Evolutionary conservation across 2,329 filamentous ascomycete genomes (phyloP).

Genomic region (Stagonosporopsis rhizophila): DNA sequence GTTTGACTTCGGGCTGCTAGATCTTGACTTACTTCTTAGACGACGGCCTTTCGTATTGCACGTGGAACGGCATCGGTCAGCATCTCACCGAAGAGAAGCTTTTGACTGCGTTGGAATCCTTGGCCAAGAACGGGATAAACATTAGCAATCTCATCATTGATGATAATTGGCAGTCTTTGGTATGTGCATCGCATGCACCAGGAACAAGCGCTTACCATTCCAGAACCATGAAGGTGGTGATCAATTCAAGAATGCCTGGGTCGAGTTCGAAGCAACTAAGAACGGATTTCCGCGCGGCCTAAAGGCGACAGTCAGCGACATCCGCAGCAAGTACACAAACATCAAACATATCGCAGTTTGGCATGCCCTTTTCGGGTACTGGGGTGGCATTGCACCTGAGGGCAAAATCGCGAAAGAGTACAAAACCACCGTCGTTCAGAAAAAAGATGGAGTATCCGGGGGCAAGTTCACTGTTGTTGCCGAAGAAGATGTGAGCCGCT

Average conservation of each 20-base stretch:
- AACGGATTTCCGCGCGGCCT: constrained; percentile 81
- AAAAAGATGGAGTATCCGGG: constrained; percentile 63
- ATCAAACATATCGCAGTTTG: constrained; percentile 90
- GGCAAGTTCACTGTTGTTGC: constrained; percentile 76
- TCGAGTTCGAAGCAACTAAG: constrained; percentile 84
- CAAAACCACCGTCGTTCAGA: constrained; percentile 69
- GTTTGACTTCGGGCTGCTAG: neutral
- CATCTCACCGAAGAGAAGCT: constrained; percentile 82
- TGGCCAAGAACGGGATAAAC: constrained; percentile 75
- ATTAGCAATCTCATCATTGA: constrained; percentile 91
- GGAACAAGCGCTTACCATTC: neutral
- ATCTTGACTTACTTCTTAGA: constrained; percentile 45
- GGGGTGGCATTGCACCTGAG: constrained; percentile 82
- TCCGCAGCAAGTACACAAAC: constrained; percentile 72
- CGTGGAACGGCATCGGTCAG: constrained; percentile 93
- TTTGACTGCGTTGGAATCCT: constrained; percentile 72
- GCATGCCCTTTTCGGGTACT: constrained; percentile 73
- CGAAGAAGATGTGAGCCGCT: constrained; percentile 73
- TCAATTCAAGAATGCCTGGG: constrained; percentile 62
- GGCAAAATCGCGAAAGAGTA: constrained; percentile 80
- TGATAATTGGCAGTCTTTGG: constrained; percentile 76
- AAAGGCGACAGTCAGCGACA: constrained; percentile 71
- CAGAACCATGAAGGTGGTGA: constrained; percentile 56
- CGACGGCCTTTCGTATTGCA: constrained; percentile 92
- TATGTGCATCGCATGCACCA: neutral